phyloP scores from a whole-genome alignment of 106 monocot species.

The Dendrobium chrysotoxum region DNA sequence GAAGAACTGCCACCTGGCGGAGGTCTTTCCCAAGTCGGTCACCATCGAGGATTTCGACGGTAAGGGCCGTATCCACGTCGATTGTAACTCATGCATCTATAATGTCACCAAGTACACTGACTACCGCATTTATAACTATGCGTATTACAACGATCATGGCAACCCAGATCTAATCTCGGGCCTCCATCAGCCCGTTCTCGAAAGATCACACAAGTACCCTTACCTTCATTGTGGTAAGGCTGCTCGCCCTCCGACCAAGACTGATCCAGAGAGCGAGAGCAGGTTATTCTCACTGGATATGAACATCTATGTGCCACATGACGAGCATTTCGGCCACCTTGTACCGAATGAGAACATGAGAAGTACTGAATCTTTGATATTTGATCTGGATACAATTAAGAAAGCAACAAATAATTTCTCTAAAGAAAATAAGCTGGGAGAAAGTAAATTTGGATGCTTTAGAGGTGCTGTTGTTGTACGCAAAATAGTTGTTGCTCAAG shows the following conservation, averaged over 20 bases:
- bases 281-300: conserved; percentile 32
- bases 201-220: conserved; percentile 43
- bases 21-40: too few relatives aligned
- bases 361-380: too few relatives aligned
- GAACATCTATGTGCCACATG: conserved; percentile 67
- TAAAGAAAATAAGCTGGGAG: too few relatives aligned
- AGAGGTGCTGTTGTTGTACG: too few relatives aligned
- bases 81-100: conserved; percentile 43
- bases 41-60: too few relatives aligned
- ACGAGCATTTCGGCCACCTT: conserved; percentile 78
- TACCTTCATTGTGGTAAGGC: conserved; percentile 66
- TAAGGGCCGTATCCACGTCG: too few relatives aligned
- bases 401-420: too few relatives aligned
- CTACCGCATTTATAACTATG: conserved; percentile 60
- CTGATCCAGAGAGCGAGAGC: conserved; percentile 56
- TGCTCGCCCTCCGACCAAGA: conserved; percentile 26
- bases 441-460: too few relatives aligned
- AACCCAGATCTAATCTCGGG: conserved; percentile 38
- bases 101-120: conserved; percentile 23
- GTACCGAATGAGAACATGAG: too few relatives aligned
- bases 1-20: conserved; percentile 21
- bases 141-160: conserved; percentile 69
- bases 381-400: too few relatives aligned
- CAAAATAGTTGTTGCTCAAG: too few relatives aligned
- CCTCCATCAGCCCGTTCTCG: conserved; percentile 35